Evolutionary conservation across 164 flowering plant species (phyloP), one percentile per base, ranked within the genome.

Genomic region (Buxus sempervirens): DNA sequence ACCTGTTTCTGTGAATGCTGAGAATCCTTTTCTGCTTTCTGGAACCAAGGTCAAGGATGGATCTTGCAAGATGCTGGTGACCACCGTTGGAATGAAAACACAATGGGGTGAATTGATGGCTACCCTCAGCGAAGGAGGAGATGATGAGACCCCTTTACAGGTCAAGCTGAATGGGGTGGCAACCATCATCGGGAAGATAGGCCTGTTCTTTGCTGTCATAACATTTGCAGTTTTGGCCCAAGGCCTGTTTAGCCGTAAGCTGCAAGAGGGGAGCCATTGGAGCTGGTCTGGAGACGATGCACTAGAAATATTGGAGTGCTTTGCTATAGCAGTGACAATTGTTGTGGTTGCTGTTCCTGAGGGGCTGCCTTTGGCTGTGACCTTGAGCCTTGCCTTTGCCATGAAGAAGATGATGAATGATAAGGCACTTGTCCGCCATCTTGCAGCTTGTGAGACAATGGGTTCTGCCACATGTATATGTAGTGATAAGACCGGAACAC

Each of bases 351-450:
- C 95, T 27, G 95, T 89, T 36, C 95, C 95, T 58, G 95, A 89
- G 70, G 95, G 95, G 41, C 79, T 89, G 16, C 95, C 95, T 57
- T 75, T 89, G 70, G 95, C 95, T 60, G 95, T 89, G 69, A 89
- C 95, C 0, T 66, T 89, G 68, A 89, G 95, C 68, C 91, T 89
- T 59, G 95, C 95, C 7, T 89, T 89, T 75, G 95, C 95, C 25
- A 89, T 89, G 95, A 86, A 87, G 79, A 86, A 89, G 77, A 89
- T 89, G 95, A 89, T 89, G 94, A 86, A 86, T 62, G 94, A 88
- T 51, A 86, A 84, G 69, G 94, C 94, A 22, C 87, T 88, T 20
- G 94, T 88, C 21, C 82, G 94, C 1, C 84, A 88, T 74, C 63
- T 88, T 32, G 94, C 94, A 14, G 94, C 94, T 60, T 88, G 94